These are phyloP conservation scores for Bruguiera hainesii DNA, from an alignment of 441 rosid genomes.

Conservation along the genomic window DNA sequence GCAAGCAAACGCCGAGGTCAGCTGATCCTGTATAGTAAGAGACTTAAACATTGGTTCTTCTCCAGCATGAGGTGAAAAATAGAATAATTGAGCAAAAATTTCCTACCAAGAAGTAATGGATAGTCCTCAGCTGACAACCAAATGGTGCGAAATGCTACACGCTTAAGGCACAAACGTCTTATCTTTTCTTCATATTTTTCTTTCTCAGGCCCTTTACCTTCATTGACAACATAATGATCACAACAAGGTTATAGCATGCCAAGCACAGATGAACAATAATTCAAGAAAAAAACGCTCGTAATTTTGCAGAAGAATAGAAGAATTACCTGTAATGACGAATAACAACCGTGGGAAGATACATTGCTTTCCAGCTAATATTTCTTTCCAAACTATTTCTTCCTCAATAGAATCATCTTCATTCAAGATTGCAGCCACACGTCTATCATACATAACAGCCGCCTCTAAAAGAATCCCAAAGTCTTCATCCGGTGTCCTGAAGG, in stretches of 20 bases:
- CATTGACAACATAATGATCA: slow-evolving; percentile 17
- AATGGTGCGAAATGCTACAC: slow-evolving; percentile 95
- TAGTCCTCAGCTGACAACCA: slow-evolving; percentile 97
- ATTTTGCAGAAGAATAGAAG: slow-evolving; percentile 12
- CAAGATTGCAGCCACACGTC: slow-evolving; percentile 82
- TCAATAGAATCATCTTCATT: slow-evolving; percentile 55
- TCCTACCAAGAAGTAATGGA: slow-evolving; percentile 80
- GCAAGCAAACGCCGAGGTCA: slow-evolving; percentile 95
- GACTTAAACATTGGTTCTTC: slow-evolving; percentile 8
- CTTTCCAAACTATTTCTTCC: slow-evolving; percentile 45
- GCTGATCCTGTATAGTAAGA: slow-evolving; percentile 59
- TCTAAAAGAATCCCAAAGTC: slow-evolving; percentile 89
- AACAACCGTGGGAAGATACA: slow-evolving; percentile 66
- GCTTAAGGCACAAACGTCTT: slow-evolving; percentile 67
- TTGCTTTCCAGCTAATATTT: slow-evolving; percentile 44
- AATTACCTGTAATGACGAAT: slow-evolving; percentile 85
- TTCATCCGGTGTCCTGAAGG: slow-evolving; percentile 95
- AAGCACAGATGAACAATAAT: neutral
- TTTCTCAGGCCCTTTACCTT: slow-evolving; percentile 96
- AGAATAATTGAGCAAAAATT: neutral
- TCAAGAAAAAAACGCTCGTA: neutral
- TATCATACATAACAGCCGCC: slow-evolving; percentile 97
- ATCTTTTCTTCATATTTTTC: slow-evolving; percentile 88
- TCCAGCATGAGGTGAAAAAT: neutral
- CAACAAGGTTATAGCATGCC: slow-evolving; percentile 10